These are phyloP conservation scores for Geotrichum ghanense DNA, from an alignment of 805 yeast species.

Conservation along the genomic window DNA sequence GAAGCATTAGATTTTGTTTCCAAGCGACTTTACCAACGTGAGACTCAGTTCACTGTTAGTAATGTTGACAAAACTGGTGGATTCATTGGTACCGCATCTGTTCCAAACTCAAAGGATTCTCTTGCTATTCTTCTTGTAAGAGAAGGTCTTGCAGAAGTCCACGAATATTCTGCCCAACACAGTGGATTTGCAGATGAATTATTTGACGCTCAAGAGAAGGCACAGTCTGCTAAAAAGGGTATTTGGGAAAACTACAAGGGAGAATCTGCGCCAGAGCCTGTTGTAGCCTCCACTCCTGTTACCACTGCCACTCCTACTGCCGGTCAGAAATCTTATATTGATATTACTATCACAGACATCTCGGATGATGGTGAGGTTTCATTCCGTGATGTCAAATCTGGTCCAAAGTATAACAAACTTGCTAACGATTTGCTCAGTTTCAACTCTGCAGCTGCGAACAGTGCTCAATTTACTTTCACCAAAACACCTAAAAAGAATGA, in stretches of 20 bases:
- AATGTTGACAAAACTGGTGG: slow-evolving; percentile 71
- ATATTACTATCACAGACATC: slow-evolving; percentile 24
- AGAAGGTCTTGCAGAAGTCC: slow-evolving; percentile 54
- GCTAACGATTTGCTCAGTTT: slow-evolving; percentile 17
- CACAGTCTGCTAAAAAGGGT: slow-evolving; percentile 45
- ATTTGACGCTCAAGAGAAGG: slow-evolving; percentile 49
- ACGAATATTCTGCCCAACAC: slow-evolving; percentile 50
- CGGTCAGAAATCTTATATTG: slow-evolving; percentile 21
- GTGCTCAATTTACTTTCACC: slow-evolving; percentile 18
- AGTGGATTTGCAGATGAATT: slow-evolving; percentile 46
- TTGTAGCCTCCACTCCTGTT: slow-evolving; percentile 11
- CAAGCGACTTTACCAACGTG: slow-evolving; percentile 55
- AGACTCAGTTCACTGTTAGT: slow-evolving; percentile 56
- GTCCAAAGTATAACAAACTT: slow-evolving; percentile 14
- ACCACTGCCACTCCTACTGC: slow-evolving; percentile 14
- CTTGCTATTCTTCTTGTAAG: slow-evolving; percentile 46
- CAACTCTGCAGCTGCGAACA: slow-evolving; percentile 23
- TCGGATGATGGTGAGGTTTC: slow-evolving; percentile 20
- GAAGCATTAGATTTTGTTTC: slow-evolving; percentile 44
- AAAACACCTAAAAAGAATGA: slow-evolving; percentile 40
- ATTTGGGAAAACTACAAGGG: slow-evolving; percentile 56
- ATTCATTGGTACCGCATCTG: slow-evolving; percentile 59
- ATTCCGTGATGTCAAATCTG: slow-evolving; percentile 15
- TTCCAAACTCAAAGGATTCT: slow-evolving; percentile 40
- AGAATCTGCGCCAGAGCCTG: slow-evolving; percentile 27